phyloP scores from a whole-genome alignment of 768 basidiomycete genomes.

The Strobilomyces confusus region DNA sequence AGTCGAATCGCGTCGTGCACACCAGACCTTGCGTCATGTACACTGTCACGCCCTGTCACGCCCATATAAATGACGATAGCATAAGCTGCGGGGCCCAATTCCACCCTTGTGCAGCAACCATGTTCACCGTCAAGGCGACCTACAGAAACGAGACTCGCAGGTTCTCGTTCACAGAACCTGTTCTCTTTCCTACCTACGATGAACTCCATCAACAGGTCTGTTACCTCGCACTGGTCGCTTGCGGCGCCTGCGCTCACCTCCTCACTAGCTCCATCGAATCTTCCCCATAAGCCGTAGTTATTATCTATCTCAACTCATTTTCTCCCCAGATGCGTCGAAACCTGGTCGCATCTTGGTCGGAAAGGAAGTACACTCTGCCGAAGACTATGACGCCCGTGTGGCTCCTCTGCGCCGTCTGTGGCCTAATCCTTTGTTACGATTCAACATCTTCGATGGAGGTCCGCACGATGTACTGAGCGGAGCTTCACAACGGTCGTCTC shows the following conservation, averaged over 20 bases:
- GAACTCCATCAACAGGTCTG: slow-evolving; percentile 63
- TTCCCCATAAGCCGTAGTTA: slow-evolving; percentile 60
- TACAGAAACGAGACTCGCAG: slow-evolving; percentile 68
- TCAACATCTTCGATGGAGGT: slow-evolving; percentile 55
- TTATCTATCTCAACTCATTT: slow-evolving; percentile 64
- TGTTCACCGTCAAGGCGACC: slow-evolving; percentile 80
- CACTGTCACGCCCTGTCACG: slow-evolving; percentile 20
- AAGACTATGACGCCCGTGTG: slow-evolving; percentile 54
- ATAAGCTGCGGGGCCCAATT: slow-evolving; percentile 17
- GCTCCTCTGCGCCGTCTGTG: slow-evolving; percentile 50
- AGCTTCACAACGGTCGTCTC: slow-evolving; percentile 2
- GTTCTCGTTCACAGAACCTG: slow-evolving; percentile 49
- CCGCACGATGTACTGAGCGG: slow-evolving; percentile 34
- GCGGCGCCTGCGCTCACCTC: slow-evolving; percentile 21
- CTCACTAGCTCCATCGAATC: slow-evolving; percentile 58
- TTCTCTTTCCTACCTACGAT: slow-evolving; percentile 58
- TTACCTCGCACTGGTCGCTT: slow-evolving; percentile 1
- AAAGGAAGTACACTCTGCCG: slow-evolving; percentile 51
- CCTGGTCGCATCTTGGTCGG: slow-evolving; percentile 58
- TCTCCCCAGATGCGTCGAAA: slow-evolving; percentile 57
- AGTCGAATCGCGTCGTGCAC: slow-evolving; percentile 60
- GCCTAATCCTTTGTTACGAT: slow-evolving; percentile 57
- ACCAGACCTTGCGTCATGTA: slow-evolving; percentile 20
- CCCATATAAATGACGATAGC: slow-evolving; percentile 11
- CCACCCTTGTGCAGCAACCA: slow-evolving; percentile 32